These are phyloP conservation scores for Neurospora terricola DNA, from an alignment of 495 filamentous ascomycete species.

Conservation along the genomic window DNA sequence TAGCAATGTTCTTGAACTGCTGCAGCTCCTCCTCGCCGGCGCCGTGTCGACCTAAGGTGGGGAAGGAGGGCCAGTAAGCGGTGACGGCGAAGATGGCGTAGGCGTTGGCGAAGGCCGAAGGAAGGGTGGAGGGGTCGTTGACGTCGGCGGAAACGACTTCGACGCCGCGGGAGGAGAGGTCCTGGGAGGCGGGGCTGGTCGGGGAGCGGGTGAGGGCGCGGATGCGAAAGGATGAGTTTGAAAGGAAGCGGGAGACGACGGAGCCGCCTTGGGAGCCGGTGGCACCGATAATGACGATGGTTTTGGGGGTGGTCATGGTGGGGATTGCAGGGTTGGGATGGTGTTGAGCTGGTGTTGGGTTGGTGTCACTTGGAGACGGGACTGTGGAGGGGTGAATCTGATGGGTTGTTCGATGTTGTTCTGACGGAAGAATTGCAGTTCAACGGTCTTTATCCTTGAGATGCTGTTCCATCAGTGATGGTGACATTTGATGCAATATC, in stretches of 20 bases:
- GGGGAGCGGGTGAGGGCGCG: conserved; percentile 14
- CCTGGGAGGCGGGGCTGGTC: conserved; percentile 7
- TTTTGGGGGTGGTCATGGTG: no score
- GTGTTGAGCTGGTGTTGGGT: no score
- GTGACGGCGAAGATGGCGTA: conserved; percentile 6
- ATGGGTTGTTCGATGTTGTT: no score
- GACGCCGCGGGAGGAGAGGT: conserved; percentile 5
- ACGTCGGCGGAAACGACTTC: no score
- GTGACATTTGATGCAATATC: no score
- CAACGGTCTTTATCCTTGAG: no score
- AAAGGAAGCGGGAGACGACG: conserved; percentile 8
- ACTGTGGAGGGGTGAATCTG: no score
- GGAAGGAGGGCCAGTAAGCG: conserved; percentile 1
- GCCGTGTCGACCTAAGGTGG: background rate
- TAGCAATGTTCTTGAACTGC: conserved; percentile 4
- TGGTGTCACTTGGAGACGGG: no score
- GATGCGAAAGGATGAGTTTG: conserved; percentile 7
- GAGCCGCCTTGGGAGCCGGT: conserved; percentile 13
- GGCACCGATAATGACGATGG: conserved; percentile 10
- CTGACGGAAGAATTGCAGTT: no score
- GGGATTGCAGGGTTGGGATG: no score
- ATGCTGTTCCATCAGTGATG: no score
- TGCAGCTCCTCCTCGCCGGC: conserved; percentile 5
- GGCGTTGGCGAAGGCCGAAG: conserved; percentile 12
- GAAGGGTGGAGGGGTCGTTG: background rate